Percentiles rank a stretch among this genome's conserved stretches.
Evolutionary conservation across 257 asterid genomes (phyloP).

Genomic region (Lycium barbarum): DNA sequence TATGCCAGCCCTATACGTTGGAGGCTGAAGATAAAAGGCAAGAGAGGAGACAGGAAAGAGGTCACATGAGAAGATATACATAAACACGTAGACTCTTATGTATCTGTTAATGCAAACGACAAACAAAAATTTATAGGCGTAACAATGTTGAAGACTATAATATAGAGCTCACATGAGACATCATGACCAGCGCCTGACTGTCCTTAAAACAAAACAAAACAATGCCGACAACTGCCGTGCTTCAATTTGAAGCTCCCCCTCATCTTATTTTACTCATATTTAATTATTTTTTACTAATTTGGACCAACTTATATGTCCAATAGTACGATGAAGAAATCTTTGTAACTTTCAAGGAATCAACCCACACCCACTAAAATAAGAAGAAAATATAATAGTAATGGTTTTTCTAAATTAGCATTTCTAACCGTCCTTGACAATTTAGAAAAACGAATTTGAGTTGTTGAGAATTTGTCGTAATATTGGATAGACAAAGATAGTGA

Average conservation of each 20-base stretch:
- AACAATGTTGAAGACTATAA: background rate
- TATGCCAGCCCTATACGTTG: background rate
- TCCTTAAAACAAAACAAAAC: background rate
- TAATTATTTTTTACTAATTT: background rate
- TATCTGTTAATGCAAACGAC: constrained; percentile 5
- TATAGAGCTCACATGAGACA: background rate
- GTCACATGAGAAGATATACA: background rate
- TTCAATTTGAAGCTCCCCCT: constrained; percentile 6
- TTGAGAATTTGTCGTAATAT: background rate
- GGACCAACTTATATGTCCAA: background rate
- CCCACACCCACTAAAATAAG: background rate
- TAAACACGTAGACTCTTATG: background rate
- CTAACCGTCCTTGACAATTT: background rate
- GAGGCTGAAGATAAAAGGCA: background rate
- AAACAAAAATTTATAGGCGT: background rate
- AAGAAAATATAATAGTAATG: background rate
- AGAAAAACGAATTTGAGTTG: background rate
- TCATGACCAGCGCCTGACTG: constrained; percentile 19
- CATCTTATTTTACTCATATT: background rate
- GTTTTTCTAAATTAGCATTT: background rate
- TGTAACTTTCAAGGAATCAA: constrained; percentile 2
- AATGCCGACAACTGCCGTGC: constrained; percentile 23
- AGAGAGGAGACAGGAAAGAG: background rate
- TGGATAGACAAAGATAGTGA: background rate
- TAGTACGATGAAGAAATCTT: background rate